These are phyloP conservation scores for Ustilaginoidea virens DNA, from an alignment of 2,329 filamentous ascomycete genomes.

Conservation along the genomic window DNA sequence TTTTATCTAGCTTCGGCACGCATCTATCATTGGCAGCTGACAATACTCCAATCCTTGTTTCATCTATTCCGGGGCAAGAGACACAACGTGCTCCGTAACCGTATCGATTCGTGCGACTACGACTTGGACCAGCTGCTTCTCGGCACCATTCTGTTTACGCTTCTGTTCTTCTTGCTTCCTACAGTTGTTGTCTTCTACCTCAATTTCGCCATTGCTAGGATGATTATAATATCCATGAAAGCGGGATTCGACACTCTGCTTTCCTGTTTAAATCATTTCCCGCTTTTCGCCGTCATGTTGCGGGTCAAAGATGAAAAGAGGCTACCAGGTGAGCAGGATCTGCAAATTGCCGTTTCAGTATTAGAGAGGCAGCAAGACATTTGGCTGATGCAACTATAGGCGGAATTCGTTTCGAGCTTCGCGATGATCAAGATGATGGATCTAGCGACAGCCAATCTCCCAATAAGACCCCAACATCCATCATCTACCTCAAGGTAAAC, in stretches of 20 bases:
- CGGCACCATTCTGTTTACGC: conserved; percentile 89
- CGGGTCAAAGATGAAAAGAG: conserved; percentile 83
- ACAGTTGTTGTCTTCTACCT: conserved; percentile 95
- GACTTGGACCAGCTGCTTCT: conserved; percentile 92
- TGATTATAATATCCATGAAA: conserved; percentile 89
- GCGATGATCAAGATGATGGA: conserved; percentile 48
- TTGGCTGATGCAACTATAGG: conserved; percentile 8
- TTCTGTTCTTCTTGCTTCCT: conserved; percentile 86
- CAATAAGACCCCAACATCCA: conserved; percentile 50
- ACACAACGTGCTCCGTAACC: conserved; percentile 88
- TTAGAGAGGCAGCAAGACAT: not conserved
- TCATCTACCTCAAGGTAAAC: conserved; percentile 70
- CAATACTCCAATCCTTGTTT: conserved; percentile 92
- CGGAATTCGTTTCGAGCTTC: conserved; percentile 80
- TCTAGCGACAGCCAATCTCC: conserved; percentile 20
- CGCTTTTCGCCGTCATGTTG: conserved; percentile 91
- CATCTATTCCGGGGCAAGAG: conserved; percentile 98
- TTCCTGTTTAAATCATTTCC: conserved; percentile 93
- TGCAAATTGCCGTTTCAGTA: not conserved
- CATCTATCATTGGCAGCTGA: conserved; percentile 98
- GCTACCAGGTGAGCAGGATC: conserved; percentile 52
- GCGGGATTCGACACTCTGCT: conserved; percentile 81
- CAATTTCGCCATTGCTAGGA: conserved; percentile 85
- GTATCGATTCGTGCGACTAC: conserved; percentile 98
- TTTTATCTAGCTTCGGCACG: conserved; percentile 95